Conservation (phyloP, 306 rosid genomes). For the Vicia faba region DNA sequence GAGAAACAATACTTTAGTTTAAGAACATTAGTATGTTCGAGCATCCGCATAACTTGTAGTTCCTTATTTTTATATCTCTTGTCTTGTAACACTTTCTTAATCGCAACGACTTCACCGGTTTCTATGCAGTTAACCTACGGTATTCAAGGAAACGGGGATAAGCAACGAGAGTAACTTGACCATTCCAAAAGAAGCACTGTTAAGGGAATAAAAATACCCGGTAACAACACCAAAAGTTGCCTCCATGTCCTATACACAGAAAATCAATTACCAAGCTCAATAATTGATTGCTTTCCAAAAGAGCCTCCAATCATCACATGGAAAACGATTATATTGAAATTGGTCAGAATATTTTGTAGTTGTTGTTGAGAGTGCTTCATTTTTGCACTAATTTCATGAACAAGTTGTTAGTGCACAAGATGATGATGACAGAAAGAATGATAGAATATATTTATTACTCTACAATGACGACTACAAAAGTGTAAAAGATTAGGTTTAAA, state of each 20-base stretch:
- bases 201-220: conserved; percentile 61
- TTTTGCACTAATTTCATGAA: no score
- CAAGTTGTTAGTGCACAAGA: no score
- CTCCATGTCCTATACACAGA: conserved; percentile 63
- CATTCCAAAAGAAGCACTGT: background rate
- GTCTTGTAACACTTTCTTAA: no score
- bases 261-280: conserved; percentile 28
- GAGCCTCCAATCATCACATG: no score
- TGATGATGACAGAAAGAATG: no score
- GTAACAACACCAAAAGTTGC: conserved; percentile 88
- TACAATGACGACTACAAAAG: no score
- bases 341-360: no score
- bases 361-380: no score
- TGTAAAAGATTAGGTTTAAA: no score
- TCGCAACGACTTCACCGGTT: conserved; percentile 74
- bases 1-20: conserved; percentile 84
- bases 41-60: conserved; percentile 80
- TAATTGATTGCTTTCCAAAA: conserved; percentile 4
- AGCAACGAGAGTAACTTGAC: conserved; percentile 21
- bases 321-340: no score
- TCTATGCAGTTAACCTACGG: conserved; percentile 87
- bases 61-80: conserved; percentile 93
- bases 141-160: conserved; percentile 15
- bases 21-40: conserved; percentile 78
- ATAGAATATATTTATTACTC: no score